Percentiles rank a stretch among this genome's conserved stretches.
phyloP scores from a whole-genome alignment of 1,284 basidiomycete species.

The Ustilago curta region DNA sequence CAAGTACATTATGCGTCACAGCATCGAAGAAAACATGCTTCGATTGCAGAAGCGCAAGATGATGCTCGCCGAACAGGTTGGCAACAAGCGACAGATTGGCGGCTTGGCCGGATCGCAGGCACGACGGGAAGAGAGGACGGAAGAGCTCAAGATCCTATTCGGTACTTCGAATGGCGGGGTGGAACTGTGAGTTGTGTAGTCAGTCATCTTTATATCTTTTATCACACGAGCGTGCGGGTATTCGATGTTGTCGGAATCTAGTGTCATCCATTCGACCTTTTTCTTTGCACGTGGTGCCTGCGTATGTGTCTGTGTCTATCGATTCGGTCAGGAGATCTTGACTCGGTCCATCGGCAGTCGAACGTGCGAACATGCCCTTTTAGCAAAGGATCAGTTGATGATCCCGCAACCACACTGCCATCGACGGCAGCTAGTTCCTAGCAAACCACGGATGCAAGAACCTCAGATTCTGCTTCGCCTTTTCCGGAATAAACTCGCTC shows the following conservation, averaged over 20 bases:
- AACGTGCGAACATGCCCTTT: too few relatives aligned
- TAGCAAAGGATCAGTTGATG: conserved; percentile 7
- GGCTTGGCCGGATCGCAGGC: conserved; percentile 9
- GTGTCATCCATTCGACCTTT: too few relatives aligned
- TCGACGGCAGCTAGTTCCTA: conserved; percentile 16
- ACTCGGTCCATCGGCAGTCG: too few relatives aligned
- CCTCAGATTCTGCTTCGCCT: conserved; percentile 79
- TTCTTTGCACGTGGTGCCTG: too few relatives aligned
- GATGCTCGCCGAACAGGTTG: conserved; percentile 65
- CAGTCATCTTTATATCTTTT: too few relatives aligned
- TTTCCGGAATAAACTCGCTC: conserved; percentile 75
- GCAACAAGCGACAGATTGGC: conserved; percentile 43
- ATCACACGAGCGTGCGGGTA: background rate
- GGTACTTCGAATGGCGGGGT: conserved; percentile 35
- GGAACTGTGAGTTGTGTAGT: conserved; percentile 7
- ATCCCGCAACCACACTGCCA: background rate
- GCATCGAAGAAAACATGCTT: conserved; percentile 69
- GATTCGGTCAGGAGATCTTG: too few relatives aligned
- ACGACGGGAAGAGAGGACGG: conserved; percentile 38
- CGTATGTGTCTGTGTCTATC: too few relatives aligned
- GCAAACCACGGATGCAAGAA: conserved; percentile 76
- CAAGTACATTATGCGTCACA: conserved; percentile 64
- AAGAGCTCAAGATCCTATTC: conserved; percentile 60
- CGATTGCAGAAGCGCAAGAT: conserved; percentile 64
- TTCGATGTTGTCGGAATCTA: background rate